Evolutionary conservation across 2,329 filamentous ascomycete genomes (phyloP), one percentile per base, ranked within the genome.

Genomic region (Pseudogymnoascus sp.): DNA sequence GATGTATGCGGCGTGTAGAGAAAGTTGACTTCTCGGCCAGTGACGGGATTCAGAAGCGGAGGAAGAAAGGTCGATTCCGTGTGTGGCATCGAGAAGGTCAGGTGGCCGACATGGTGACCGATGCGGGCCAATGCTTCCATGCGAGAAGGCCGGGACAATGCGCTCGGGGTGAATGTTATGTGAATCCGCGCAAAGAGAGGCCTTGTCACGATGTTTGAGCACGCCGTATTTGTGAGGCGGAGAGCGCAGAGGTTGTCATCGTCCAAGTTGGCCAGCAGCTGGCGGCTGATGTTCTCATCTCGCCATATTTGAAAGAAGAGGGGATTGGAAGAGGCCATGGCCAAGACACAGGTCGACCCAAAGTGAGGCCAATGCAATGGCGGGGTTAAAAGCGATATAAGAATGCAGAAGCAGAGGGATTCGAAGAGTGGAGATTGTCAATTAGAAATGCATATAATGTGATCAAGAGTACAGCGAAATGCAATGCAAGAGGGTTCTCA

Each of bases 61-160:
- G 91, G 89, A 7, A 96, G 81, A 72, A 93, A 93, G 43, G 90
- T 95, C 61, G 89, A 84, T n/a, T 84, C 78, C 5, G 85, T 86
- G 76, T 96, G 91, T 28, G 90, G 84, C 68, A 96, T 83, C 72
- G 81, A 82, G 77, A 96, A 96, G 63, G 84, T 89, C 62, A 96
- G 80, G 64, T 88, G 88, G 75, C 90, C 86, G 70, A 96, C 84
- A 74, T 93, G 85, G 68, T 87, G 86, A 63, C 91, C 92, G 70
- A 96, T 87, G 65, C 89, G 83, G 65, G 86, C 84, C 63, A 96
- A 81, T 24, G 91, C 90, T 65, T 89, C 85, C 68, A 95, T 81
- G 60, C 89, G 84, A 66, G 85, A 83, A 35, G 87, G 84, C 69
- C 87, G 88, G 61, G 89, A 92, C 73, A 96, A 93, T 64, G 88